These are phyloP conservation scores for Sonneratia alba DNA, from an alignment of 345 rosid species.

Conservation along the genomic window DNA sequence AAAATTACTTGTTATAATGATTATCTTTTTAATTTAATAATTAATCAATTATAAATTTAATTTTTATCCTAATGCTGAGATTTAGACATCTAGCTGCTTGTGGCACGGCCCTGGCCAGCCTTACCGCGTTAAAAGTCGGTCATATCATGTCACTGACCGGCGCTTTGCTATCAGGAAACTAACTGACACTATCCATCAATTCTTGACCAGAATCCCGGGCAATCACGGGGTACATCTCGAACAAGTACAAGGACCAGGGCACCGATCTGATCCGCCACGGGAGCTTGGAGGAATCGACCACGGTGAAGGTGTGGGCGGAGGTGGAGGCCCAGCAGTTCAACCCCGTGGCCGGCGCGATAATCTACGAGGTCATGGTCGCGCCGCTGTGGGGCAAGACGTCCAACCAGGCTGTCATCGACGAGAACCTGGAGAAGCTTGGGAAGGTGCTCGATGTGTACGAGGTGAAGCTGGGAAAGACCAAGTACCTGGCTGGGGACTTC, in stretches of 20 bases:
- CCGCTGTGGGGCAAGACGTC: constrained; percentile 43
- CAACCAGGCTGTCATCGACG: constrained; percentile 37
- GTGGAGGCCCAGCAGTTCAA: constrained; percentile 64
- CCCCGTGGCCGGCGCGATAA: constrained; percentile 41
- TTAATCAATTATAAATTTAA: too few relatives aligned
- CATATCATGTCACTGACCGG: too few relatives aligned
- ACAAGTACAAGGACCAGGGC: constrained; percentile 48
- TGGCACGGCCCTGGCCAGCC: too few relatives aligned
- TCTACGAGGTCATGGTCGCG: constrained; percentile 37
- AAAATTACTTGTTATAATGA: too few relatives aligned
- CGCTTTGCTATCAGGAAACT: too few relatives aligned
- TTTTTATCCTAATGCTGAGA: too few relatives aligned
- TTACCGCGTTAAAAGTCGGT: too few relatives aligned
- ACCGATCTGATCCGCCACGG: constrained; percentile 38
- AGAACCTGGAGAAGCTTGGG: constrained; percentile 42
- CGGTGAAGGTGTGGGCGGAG: constrained; percentile 60
- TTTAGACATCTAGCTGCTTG: too few relatives aligned
- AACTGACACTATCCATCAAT: neutral
- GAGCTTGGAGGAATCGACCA: constrained; percentile 37
- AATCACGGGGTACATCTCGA: constrained; percentile 51
- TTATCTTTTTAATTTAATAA: too few relatives aligned
- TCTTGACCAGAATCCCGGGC: constrained; percentile 56
- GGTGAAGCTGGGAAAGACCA: constrained; percentile 33
- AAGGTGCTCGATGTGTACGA: constrained; percentile 64
- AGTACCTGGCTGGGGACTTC: constrained; percentile 64